phyloP scores from a whole-genome alignment of 2,329 filamentous ascomycete species.

The Setomelanomma holmii region DNA sequence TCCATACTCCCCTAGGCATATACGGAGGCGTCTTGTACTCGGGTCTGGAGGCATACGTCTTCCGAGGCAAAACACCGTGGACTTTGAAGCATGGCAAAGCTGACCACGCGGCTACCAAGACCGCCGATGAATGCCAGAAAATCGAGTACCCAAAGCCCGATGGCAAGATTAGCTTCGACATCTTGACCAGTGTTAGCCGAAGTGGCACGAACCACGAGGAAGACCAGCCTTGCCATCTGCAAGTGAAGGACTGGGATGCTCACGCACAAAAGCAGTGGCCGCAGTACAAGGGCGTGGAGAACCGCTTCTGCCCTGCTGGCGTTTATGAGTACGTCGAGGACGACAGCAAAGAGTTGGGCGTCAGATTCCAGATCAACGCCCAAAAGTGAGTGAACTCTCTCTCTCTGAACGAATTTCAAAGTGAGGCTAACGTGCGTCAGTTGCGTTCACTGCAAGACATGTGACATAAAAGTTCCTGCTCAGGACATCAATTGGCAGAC shows the following conservation, averaged over 20 bases:
- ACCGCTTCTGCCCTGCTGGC: constrained; percentile 94
- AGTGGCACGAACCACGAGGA: constrained; percentile 99
- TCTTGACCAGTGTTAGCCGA: constrained; percentile 90
- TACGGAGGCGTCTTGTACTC: constrained; percentile 93
- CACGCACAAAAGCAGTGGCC: constrained; percentile 86
- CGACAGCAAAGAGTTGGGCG: constrained; percentile 80
- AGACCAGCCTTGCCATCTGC: constrained; percentile 94
- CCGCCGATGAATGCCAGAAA: constrained; percentile 79
- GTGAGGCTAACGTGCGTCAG: constrained; percentile 57
- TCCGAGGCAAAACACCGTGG: constrained; percentile 89
- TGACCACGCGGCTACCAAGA: constrained; percentile 80
- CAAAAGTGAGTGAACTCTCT: constrained; percentile 79
- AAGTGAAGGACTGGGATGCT: constrained; percentile 93
- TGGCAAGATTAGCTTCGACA: constrained; percentile 93
- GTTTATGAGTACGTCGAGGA: constrained; percentile 99
- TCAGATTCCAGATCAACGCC: constrained; percentile 95
- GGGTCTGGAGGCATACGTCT: constrained; percentile 85
- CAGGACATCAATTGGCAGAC: constrained; percentile 96
- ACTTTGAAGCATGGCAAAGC: constrained; percentile 83
- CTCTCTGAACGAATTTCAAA: too few species aligned
- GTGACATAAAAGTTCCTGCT: constrained; percentile 95
- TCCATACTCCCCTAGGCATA: constrained; percentile 84
- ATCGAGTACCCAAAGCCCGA: constrained; percentile 98
- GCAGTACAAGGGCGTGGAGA: constrained; percentile 89
- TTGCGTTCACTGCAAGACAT: constrained; percentile 99